phyloP scores from a whole-genome alignment of 2,329 filamentous ascomycete genomes.

The Ophiognomonia clavigignenti-juglandacearum region DNA sequence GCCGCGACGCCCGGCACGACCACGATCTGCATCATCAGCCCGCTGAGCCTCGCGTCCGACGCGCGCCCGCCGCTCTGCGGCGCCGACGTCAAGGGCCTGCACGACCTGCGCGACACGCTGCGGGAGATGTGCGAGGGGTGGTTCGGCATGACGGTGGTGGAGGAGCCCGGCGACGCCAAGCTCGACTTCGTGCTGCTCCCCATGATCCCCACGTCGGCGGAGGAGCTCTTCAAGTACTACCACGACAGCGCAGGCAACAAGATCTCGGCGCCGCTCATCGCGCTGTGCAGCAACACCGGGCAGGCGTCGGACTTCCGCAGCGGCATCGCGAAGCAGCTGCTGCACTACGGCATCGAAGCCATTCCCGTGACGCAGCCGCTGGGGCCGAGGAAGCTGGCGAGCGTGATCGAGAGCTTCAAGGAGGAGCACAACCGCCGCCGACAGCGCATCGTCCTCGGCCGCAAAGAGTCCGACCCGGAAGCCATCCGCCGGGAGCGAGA shows the following conservation, averaged over 20 bases:
- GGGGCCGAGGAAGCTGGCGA: constrained; percentile 8
- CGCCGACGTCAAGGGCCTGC: constrained; percentile 14
- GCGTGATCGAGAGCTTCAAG: constrained; percentile 4
- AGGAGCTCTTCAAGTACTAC: constrained; percentile 3
- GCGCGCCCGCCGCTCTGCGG: neutral
- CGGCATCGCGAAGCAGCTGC: constrained; percentile 1
- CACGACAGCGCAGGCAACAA: neutral
- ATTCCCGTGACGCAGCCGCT: constrained; percentile 9
- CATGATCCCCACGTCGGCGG: constrained; percentile 19
- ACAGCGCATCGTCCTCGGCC: constrained; percentile 7
- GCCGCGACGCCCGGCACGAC: neutral
- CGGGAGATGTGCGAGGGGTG: constrained; percentile 26
- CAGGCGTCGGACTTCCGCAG: constrained; percentile 4
- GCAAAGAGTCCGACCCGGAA: constrained; percentile 11
- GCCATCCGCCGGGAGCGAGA: constrained; percentile 10
- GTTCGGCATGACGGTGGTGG: constrained; percentile 28
- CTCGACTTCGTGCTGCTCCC: constrained; percentile 6
- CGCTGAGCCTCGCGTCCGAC: too few species aligned
- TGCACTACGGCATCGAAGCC: constrained; percentile 6
- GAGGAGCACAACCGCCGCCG: neutral
- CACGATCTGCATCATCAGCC: constrained; percentile 6
- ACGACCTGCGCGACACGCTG: constrained; percentile 25
- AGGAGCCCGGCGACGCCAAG: constrained; percentile 6
- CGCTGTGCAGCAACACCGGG: constrained; percentile 5
- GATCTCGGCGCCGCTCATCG: neutral